Conservation (phyloP, 208 protist genomes). For the Crithidia thermophila region DNA sequence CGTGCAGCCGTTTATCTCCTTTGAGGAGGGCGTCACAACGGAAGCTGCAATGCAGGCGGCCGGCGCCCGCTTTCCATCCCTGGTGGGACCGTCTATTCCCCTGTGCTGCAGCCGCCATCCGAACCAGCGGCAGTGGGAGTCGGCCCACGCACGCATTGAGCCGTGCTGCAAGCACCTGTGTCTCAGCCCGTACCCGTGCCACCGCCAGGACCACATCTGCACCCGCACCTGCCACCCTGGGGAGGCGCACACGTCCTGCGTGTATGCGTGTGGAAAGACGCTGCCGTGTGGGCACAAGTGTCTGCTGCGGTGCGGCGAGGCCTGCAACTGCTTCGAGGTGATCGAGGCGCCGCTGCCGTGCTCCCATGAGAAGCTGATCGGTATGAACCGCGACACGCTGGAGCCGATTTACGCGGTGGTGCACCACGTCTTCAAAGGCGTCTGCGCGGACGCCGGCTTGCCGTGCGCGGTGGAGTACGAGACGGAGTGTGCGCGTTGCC, state of each 20-base stretch:
- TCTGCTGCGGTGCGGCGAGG: conserved; percentile 52
- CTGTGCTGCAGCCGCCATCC: conserved; percentile 81
- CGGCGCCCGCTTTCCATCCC: conserved; percentile 44
- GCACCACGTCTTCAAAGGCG: conserved; percentile 79
- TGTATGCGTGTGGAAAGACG: conserved; percentile 54
- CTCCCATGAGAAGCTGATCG: conserved; percentile 70
- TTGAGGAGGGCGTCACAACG: conserved; percentile 8
- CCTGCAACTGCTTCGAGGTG: conserved; percentile 86
- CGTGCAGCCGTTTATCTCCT: conserved; percentile 53
- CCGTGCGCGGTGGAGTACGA: conserved; percentile 81
- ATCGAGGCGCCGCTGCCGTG: conserved; percentile 62
- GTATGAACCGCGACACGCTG: conserved; percentile 60
- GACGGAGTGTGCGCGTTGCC: conserved; percentile 78
- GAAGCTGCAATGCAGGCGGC: conserved; percentile 8
- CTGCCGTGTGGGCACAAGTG: conserved; percentile 84
- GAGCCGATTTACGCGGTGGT: conserved; percentile 79
- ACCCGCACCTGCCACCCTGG: conserved; percentile 60
- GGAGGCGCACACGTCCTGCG: conserved; percentile 49
- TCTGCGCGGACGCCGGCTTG: conserved; percentile 63
- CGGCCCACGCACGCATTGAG: conserved; percentile 50
- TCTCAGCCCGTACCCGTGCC: conserved; percentile 60
- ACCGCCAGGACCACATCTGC: conserved; percentile 63
- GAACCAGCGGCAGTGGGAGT: conserved; percentile 69
- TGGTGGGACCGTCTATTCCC: conserved; percentile 67
- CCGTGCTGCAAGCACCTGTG: conserved; percentile 65